Evolutionary conservation across 306 rosid genomes (phyloP), one percentile per base, ranked within the genome.

Genomic region (Cucurbita maxima): DNA sequence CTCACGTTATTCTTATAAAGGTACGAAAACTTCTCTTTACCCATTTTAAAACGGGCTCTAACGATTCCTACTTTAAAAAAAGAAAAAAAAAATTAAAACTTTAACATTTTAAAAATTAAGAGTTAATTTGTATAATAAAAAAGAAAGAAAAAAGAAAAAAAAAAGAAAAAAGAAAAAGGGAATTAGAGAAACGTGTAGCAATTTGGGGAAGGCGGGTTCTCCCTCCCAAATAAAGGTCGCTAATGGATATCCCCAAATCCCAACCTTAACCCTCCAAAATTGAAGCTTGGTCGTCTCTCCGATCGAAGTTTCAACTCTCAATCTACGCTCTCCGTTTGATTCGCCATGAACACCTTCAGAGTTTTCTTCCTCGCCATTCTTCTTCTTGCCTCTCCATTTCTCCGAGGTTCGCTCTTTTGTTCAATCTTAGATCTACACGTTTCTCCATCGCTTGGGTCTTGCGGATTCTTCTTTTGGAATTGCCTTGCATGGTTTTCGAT

Each of bases 381-480:
- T 55, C 87, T 90, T 78, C 40, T 90, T 54, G 92, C 92, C 8
- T 86, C 95, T 8, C 95, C 98, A 51, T 77, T 88, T 37, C 41
- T 86, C 44, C 92, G 81, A 87, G 98, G 98, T 94, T 58, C 20
- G 62, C 48, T 67, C 58, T 60, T 37, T 75, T 30, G 9, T 69
- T 50, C 50, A 40, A n/a, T 68, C 81, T 43, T 64, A 81, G 90
- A 90, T 90, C 91, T 84, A 86, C 87, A 83, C 86, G 84, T 71
- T 4, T 67, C 75, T n/a, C 19, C 37, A 11, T 45, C 18, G 4
- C 34, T 66, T 10, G 36, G 44, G 11, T 18, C 34, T 60, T 13
- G 6, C 9, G 4, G 55, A 45, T 6, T n/a, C 10, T 40, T 5
- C 22, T 47, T 25, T 30, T 37, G 47, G 5, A 22, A 60, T 61